Evolutionary conservation across 2,329 filamentous ascomycete species (phyloP), one percentile per base, ranked within the genome.

Genomic region (Golovinomyces cichoracearum): DNA sequence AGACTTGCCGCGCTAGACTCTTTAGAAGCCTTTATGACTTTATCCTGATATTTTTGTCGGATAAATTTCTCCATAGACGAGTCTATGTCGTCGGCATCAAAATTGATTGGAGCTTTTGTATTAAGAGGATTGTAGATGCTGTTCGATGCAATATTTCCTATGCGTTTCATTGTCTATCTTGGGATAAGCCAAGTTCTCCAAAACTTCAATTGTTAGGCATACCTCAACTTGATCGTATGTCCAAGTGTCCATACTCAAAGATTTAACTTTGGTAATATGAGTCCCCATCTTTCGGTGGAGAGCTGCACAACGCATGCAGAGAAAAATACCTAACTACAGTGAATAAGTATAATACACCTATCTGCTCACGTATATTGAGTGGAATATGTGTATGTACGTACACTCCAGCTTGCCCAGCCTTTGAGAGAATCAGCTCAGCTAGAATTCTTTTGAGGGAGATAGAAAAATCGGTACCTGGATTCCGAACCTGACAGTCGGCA

Each of bases 191-290:
- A 29, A 33, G 22, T n/a, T n/a, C 33, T 44, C n/a, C 37, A 17
- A 44, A 31, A 12, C 27, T 29, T 15, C n/a, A 10, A 13, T 29
- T 5, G 23, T 15, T 41, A 48, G 31, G 51, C 74, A 65, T 68
- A 93, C 86, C 66, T 98, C 90, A 54, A 98, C 86, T 66, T 98
- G 90, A 52, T 95, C 90, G 59, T 80, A 79, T 45, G 82, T 78
- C 90, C 90, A 98, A 56, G 80, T 90, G 65, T 98, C 90, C 86
- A 98, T 95, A 63, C 82, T 95, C 66, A 98, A 65, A 33, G 86
- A 95, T 65, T 98, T 98, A 68, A 98, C 85, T 64, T 98, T 98
- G 55, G 86, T 94, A 53, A 98, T 84, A 64, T 98, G 90, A 37
- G 90, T 95, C 52, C 90, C 90, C 59, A 98, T 70, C 66, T 95